A percentile compares a stretch with the other conserved stretches of the same genome.
These are phyloP conservation scores for Hyaloscypha bicolor DNA, from an alignment of 495 filamentous ascomycete genomes.

Conservation along the genomic window DNA sequence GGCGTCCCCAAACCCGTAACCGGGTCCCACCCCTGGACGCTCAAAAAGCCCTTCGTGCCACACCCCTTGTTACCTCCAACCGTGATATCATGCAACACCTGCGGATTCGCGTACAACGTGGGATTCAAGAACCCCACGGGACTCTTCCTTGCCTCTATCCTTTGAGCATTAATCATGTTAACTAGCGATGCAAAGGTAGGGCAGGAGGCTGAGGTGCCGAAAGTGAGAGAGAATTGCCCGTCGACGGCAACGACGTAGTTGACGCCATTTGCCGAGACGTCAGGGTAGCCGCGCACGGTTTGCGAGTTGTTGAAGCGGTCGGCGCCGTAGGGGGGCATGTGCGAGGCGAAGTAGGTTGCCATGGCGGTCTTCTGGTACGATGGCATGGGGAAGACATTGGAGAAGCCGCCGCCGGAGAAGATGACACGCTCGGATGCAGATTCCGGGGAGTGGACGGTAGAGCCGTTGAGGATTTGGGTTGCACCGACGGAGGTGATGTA, in stretches of 20 bases:
- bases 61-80: constrained; percentile 62
- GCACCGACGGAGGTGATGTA: constrained; percentile 49
- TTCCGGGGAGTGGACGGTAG: constrained; percentile 36
- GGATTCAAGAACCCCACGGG: constrained; percentile 66
- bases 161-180: constrained; percentile 64
- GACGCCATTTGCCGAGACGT: constrained; percentile 64
- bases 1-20: constrained; percentile 24
- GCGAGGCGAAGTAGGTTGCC: constrained; percentile 48
- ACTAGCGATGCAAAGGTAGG: constrained; percentile 50
- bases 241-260: constrained; percentile 53
- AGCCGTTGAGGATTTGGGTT: constrained; percentile 37
- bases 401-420: constrained; percentile 68
- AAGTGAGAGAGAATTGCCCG: constrained; percentile 46
- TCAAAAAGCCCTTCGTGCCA: constrained; percentile 55
- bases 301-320: constrained; percentile 55
- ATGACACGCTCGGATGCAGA: constrained; percentile 31
- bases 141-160: constrained; percentile 54
- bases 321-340: constrained; percentile 38
- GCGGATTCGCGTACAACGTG: constrained; percentile 60
- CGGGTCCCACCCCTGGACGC: constrained; percentile 38
- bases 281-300: constrained; percentile 58
- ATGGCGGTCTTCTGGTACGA: constrained; percentile 59
- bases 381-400: constrained; percentile 64
- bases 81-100: constrained; percentile 63
- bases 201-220: constrained; percentile 50